phyloP scores from a whole-genome alignment of 805 yeast species.

The Nakazawaea wickerhamii region DNA sequence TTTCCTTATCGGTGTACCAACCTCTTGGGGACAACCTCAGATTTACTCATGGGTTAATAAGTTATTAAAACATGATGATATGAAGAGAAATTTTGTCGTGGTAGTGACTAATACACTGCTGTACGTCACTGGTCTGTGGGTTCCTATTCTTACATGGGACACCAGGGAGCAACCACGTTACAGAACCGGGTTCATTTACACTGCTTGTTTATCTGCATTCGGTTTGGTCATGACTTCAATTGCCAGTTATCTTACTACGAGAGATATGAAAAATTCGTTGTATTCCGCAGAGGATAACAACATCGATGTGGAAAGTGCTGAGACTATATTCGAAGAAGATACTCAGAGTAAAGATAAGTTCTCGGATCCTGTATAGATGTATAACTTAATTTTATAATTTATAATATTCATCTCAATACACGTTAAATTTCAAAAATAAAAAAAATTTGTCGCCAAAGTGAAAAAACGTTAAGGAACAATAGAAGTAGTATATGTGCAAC shows the following conservation, averaged over 20 bases:
- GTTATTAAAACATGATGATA: conserved; percentile 36
- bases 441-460: too few species aligned
- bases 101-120: conserved; percentile 37
- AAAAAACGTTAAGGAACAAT: too few species aligned
- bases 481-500: too few species aligned
- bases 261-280: background rate
- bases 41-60: conserved; percentile 54
- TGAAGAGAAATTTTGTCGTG: conserved; percentile 32
- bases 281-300: background rate
- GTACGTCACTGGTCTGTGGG: conserved; percentile 36
- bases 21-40: conserved; percentile 50
- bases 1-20: conserved; percentile 41
- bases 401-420: too few species aligned
- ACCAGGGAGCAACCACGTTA: conserved; percentile 32
- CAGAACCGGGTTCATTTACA: conserved; percentile 33
- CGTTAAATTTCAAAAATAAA: too few species aligned
- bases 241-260: conserved; percentile 15
- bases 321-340: background rate
- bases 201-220: conserved; percentile 26
- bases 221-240: conserved; percentile 28
- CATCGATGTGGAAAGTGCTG: background rate
- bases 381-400: too few species aligned
- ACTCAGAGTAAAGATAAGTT: too few species aligned
- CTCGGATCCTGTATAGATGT: background rate
- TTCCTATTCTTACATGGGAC: conserved; percentile 37